Evolutionary conservation across 2,329 filamentous ascomycete genomes (phyloP).

Genomic region (Xylaria sp.): DNA sequence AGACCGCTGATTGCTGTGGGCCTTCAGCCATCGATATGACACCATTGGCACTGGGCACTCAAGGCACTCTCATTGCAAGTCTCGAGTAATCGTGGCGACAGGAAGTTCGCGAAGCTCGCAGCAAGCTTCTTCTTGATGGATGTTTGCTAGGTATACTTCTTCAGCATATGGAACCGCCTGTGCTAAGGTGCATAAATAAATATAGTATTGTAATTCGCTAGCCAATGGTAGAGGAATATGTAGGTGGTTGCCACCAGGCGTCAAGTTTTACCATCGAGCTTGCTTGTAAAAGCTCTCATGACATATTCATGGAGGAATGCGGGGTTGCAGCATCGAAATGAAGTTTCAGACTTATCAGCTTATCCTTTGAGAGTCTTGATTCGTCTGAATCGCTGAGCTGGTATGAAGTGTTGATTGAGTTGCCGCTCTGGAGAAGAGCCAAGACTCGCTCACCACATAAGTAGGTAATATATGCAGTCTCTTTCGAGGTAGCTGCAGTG

Average conservation of each 20-base stretch:
- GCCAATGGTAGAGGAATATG: too few species aligned
- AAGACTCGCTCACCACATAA: not conserved
- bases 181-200: too few species aligned
- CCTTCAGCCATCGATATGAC: not conserved
- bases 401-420: not conserved
- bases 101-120: not conserved
- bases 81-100: not conserved
- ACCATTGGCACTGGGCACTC: not conserved
- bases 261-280: not conserved
- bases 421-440: not conserved
- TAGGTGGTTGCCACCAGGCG: too few species aligned
- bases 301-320: not conserved
- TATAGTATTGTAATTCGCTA: too few species aligned
- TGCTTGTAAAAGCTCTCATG: not conserved
- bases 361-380: not conserved
- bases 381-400: not conserved
- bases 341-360: conserved; percentile 2
- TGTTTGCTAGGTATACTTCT: too few species aligned
- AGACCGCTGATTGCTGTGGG: not conserved
- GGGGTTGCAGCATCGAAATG: conserved; percentile 1
- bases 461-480: not conserved
- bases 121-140: too few species aligned
- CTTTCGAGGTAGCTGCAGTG: not conserved
- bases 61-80: not conserved
- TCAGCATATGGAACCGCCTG: too few species aligned